A percentile compares a stretch with the other conserved stretches of the same genome.
Evolutionary conservation across 2,329 filamentous ascomycete species (phyloP).

Genomic region (Periconia digitata): DNA sequence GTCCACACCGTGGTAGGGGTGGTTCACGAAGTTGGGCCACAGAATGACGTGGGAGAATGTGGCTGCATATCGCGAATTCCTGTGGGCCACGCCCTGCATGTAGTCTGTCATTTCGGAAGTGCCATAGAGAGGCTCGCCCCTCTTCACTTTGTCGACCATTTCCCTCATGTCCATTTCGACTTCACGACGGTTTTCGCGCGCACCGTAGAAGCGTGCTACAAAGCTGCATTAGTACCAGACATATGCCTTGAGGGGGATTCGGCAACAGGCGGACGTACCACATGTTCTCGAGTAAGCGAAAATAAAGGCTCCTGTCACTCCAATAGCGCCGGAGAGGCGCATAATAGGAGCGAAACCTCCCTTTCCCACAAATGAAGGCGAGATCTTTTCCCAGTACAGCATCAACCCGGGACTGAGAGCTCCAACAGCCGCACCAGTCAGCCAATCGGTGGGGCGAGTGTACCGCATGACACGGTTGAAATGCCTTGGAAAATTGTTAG

Average conservation of each 20-base stretch:
- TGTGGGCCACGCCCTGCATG: slow-evolving; percentile 88
- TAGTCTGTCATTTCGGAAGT: slow-evolving; percentile 75
- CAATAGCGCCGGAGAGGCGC: slow-evolving; percentile 74
- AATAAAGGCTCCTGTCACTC: slow-evolving; percentile 76
- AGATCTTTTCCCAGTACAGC: slow-evolving; percentile 77
- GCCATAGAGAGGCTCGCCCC: slow-evolving; percentile 86
- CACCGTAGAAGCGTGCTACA: slow-evolving; percentile 91
- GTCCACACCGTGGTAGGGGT: slow-evolving; percentile 83
- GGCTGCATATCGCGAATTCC: slow-evolving; percentile 90
- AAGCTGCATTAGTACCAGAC: slow-evolving; percentile 6
- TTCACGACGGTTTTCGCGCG: slow-evolving; percentile 88
- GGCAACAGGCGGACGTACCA: slow-evolving; percentile 59
- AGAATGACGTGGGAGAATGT: slow-evolving; percentile 82
- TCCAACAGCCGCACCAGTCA: slow-evolving; percentile 66
- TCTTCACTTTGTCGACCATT: slow-evolving; percentile 97
- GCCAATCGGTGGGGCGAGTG: slow-evolving; percentile 82
- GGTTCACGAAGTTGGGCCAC: slow-evolving; percentile 99
- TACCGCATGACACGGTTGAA: slow-evolving; percentile 88
- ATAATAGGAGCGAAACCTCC: slow-evolving; percentile 81
- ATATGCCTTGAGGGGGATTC: neutral
- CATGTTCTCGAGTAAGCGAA: slow-evolving; percentile 82
- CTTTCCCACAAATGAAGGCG: slow-evolving; percentile 81
- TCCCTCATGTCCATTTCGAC: slow-evolving; percentile 96
- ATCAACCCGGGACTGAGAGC: slow-evolving; percentile 75
- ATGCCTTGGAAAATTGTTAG: slow-evolving; percentile 61